Percentiles rank a stretch among this genome's conserved stretches.
These are phyloP conservation scores for Apostasia ramifera DNA, from an alignment of 106 monocot genomes.

Conservation along the genomic window DNA sequence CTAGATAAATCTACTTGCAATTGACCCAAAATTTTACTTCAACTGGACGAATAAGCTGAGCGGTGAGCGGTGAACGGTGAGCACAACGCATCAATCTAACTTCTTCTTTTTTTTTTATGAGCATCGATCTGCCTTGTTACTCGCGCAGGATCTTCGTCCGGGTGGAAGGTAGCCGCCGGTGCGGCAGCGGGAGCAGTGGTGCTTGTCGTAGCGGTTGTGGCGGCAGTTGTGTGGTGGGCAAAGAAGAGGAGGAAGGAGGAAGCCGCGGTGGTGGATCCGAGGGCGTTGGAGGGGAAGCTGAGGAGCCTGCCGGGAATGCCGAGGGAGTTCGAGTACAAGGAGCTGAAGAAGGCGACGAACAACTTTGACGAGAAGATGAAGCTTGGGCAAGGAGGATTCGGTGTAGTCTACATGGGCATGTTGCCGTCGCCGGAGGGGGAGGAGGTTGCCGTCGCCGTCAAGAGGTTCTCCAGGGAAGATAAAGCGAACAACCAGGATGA, in stretches of 20 bases:
- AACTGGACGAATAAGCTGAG: no score
- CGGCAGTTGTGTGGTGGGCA: background rate
- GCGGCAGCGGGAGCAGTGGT: conserved; percentile 5
- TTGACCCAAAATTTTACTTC: no score
- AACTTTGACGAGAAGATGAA: conserved; percentile 59
- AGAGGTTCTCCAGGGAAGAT: conserved; percentile 63
- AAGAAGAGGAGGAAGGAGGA: conserved; percentile 8
- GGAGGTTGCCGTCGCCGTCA: conserved; percentile 81
- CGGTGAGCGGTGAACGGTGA: no score
- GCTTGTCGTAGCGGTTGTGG: background rate
- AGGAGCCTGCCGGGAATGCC: conserved; percentile 61
- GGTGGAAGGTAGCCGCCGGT: conserved; percentile 14
- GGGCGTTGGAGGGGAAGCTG: conserved; percentile 11
- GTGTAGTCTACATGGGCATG: conserved; percentile 64
- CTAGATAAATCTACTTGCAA: no score
- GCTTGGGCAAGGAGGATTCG: conserved; percentile 67
- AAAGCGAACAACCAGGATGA: conserved; percentile 48
- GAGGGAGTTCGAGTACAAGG: conserved; percentile 63
- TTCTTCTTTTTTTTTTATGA: no score
- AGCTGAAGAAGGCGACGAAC: conserved; percentile 51
- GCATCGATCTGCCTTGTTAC: no score
- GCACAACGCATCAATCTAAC: no score
- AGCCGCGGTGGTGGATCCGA: conserved; percentile 10
- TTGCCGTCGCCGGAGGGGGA: conserved; percentile 15
- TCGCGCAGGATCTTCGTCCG: background rate